Evolutionary conservation across 139 green algal genomes (phyloP).

Genomic region (Nannochloris sp.): DNA sequence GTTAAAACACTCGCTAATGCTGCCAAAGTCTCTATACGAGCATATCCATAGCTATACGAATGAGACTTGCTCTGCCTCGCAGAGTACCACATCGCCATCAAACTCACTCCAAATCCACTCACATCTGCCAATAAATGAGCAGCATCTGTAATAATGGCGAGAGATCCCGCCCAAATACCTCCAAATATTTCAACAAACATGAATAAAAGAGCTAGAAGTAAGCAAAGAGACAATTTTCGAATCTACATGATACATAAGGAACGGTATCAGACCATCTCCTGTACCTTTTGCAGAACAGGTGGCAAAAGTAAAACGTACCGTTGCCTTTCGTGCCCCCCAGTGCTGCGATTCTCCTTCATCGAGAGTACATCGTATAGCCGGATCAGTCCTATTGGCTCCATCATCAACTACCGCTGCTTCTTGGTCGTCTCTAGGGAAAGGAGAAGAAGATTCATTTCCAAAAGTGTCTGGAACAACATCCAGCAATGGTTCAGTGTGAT

Average conservation of each 20-base stretch:
- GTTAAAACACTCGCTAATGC: slow-evolving; percentile 75
- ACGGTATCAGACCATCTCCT: no score
- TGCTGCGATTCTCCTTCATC: no score
- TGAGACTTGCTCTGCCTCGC: background rate
- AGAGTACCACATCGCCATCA: slow-evolving; percentile 50
- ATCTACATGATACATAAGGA: background rate
- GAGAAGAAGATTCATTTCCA: no score
- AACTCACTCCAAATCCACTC: slow-evolving; percentile 67
- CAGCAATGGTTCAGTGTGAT: no score
- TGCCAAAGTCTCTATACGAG: slow-evolving; percentile 85
- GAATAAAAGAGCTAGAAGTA: slow-evolving; percentile 38
- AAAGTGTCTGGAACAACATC: no score
- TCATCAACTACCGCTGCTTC: no score
- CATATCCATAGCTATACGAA: slow-evolving; percentile 63
- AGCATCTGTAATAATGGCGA: slow-evolving; percentile 91
- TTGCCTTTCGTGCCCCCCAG: no score
- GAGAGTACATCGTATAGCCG: no score
- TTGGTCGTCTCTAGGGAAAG: no score
- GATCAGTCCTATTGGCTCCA: no score
- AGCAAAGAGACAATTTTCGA: slow-evolving; percentile 30
- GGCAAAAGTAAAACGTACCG: no score
- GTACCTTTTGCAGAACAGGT: no score
- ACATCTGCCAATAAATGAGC: slow-evolving; percentile 92
- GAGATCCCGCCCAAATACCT: slow-evolving; percentile 49
- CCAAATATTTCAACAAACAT: slow-evolving; percentile 41